Conservation (phyloP, 805 yeast species). For the Wickerhamomyces bisporus region DNA sequence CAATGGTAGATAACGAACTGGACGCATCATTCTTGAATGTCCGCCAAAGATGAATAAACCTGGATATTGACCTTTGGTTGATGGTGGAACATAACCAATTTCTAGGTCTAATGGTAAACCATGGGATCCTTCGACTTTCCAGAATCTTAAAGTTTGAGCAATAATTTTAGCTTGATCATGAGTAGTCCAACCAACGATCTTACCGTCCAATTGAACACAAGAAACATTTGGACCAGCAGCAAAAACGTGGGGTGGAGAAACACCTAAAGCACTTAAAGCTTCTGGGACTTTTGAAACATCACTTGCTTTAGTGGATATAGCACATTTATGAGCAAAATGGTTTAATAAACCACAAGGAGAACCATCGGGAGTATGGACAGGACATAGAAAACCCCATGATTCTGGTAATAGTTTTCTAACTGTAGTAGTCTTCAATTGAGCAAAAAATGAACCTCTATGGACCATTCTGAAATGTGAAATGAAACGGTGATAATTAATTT, state of each 20-base stretch:
- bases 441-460: constrained; percentile 98
- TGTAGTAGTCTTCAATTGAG: constrained; percentile 94
- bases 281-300: constrained; percentile 71
- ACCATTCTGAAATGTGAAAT: constrained; percentile 99
- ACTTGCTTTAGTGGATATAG: constrained; percentile 68
- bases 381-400: constrained; percentile 98
- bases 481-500: constrained; percentile 94
- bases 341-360: constrained; percentile 97
- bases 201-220: constrained; percentile 93
- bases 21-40: constrained; percentile 91
- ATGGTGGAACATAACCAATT: constrained; percentile 95
- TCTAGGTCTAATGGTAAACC: constrained; percentile 85
- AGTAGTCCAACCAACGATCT: constrained; percentile 88
- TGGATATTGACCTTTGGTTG: constrained; percentile 93
- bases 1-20: constrained; percentile 85
- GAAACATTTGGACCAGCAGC: constrained; percentile 86
- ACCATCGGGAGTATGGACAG: constrained; percentile 99
- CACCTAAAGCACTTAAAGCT: constrained; percentile 68
- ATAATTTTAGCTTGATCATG: constrained; percentile 82
- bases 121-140: constrained; percentile 82
- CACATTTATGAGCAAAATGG: constrained; percentile 94
- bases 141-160: constrained; percentile 84
- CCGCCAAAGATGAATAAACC: constrained; percentile 92
- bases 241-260: constrained; percentile 69
- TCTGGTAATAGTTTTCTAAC: constrained; percentile 95